Conservation (phyloP, 768 basidiomycete genomes). For the Boletellus emodensis region DNA sequence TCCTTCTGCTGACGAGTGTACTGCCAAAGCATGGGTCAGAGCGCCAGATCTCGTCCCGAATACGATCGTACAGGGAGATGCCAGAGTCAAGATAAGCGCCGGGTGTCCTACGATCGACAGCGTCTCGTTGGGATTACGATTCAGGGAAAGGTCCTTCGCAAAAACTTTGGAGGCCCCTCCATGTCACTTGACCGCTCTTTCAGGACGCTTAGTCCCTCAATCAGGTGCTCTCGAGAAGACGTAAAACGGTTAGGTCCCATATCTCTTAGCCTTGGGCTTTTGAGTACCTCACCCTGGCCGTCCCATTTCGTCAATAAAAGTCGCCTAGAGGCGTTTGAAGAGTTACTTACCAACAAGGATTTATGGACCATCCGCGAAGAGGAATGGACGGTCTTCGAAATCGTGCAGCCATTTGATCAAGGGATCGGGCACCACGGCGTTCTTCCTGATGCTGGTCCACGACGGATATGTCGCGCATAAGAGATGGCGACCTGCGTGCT, state of each 20-base stretch:
- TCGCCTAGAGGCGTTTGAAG: background rate
- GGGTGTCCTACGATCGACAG: slow-evolving; percentile 8
- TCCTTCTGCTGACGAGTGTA: background rate
- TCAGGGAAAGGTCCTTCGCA: slow-evolving; percentile 20
- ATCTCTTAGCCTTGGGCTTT: too few species aligned
- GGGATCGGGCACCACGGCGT: background rate
- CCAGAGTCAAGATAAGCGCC: slow-evolving; percentile 14
- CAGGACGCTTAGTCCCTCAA: background rate
- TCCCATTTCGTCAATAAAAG: background rate
- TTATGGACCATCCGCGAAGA: slow-evolving; percentile 18
- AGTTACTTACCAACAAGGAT: slow-evolving; percentile 5
- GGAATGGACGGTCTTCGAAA: slow-evolving; percentile 17
- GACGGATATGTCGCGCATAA: background rate
- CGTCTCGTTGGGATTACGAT: slow-evolving; percentile 8
- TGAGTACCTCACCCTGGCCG: background rate
- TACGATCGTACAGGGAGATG: slow-evolving; percentile 9
- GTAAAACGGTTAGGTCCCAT: background rate
- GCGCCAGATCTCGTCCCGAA: slow-evolving; percentile 17
- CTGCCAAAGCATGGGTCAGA: slow-evolving; percentile 14
- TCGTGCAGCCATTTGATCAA: background rate
- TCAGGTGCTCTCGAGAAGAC: slow-evolving; percentile 5
- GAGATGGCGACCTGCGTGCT: background rate
- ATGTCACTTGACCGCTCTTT: background rate
- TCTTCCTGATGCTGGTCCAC: background rate
- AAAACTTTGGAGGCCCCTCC: slow-evolving; percentile 8